These are phyloP conservation scores for Aspergillus caelatus DNA, from an alignment of 2,329 filamentous ascomycete genomes.

Conservation along the genomic window DNA sequence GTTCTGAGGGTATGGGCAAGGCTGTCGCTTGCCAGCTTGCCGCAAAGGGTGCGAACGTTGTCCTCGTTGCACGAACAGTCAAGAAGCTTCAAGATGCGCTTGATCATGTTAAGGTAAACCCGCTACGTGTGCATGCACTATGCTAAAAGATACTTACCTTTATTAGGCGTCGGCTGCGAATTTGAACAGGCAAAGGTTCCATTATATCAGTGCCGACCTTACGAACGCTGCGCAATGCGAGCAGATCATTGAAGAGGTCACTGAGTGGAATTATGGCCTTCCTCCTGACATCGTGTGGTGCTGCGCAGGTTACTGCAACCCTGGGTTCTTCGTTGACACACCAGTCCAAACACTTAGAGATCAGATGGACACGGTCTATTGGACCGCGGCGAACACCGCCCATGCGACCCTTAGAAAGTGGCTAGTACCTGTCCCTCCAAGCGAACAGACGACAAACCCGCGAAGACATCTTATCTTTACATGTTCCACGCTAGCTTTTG, in stretches of 20 bases:
- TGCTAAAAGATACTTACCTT: slow-evolving; percentile 20
- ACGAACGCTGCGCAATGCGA: slow-evolving; percentile 69
- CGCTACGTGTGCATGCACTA: background rate
- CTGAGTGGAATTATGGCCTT: slow-evolving; percentile 73
- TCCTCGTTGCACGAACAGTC: slow-evolving; percentile 79
- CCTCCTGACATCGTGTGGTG: slow-evolving; percentile 90
- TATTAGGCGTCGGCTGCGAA: slow-evolving; percentile 66
- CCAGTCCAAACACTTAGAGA: slow-evolving; percentile 66
- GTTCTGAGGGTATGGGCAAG: slow-evolving; percentile 89
- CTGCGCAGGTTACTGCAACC: slow-evolving; percentile 74
- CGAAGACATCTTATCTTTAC: slow-evolving; percentile 84
- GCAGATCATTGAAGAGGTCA: slow-evolving; percentile 71
- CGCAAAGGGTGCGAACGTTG: slow-evolving; percentile 79
- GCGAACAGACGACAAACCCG: slow-evolving; percentile 35
- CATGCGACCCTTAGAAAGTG: slow-evolving; percentile 77
- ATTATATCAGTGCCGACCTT: slow-evolving; percentile 82
- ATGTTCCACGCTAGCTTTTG: slow-evolving; percentile 73
- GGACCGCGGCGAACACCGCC: slow-evolving; percentile 81
- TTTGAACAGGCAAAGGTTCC: slow-evolving; percentile 73
- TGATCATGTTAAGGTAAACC: slow-evolving; percentile 62
- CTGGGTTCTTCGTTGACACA: slow-evolving; percentile 76
- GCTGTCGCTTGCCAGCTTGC: slow-evolving; percentile 74
- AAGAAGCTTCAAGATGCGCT: slow-evolving; percentile 74
- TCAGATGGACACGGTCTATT: slow-evolving; percentile 95
- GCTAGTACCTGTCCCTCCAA: slow-evolving; percentile 54